phyloP scores from a whole-genome alignment of 805 yeast species.

The Metahyphopichia silvanorum region DNA sequence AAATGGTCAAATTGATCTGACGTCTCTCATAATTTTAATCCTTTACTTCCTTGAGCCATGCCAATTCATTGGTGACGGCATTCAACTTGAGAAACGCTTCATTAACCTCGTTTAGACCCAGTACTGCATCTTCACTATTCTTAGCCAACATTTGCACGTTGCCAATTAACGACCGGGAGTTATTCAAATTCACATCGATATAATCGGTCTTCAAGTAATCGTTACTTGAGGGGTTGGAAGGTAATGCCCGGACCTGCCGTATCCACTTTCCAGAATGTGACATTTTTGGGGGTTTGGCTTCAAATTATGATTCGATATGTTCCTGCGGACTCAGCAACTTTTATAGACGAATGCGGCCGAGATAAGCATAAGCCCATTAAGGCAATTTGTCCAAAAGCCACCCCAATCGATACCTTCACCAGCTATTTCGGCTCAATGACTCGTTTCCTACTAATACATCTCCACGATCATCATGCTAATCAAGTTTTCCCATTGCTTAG shows the following conservation, averaged over 20 bases:
- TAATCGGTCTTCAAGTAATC: conserved; percentile 34
- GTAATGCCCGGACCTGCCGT: conserved; percentile 27
- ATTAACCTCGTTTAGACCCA: conserved; percentile 7
- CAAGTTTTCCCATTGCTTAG: no score
- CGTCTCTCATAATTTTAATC: neutral
- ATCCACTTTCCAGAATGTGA: no score
- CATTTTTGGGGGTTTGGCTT: no score
- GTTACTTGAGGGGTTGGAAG: conserved; percentile 27
- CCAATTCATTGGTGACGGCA: conserved; percentile 17
- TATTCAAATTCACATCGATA: conserved; percentile 35
- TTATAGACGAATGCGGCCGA: no score
- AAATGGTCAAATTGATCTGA: neutral
- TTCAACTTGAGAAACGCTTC: conserved; percentile 15
- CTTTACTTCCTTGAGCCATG: conserved; percentile 14
- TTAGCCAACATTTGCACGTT: conserved; percentile 12
- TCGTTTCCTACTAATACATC: no score
- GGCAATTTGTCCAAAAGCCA: no score
- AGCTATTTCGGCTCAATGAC: no score
- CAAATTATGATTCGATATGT: no score
- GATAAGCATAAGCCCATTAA: no score
- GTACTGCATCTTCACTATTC: conserved; percentile 5
- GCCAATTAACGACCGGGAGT: conserved; percentile 30
- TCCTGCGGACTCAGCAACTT: no score
- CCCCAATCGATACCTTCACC: no score
- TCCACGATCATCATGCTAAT: no score